Conservation (phyloP, 2,329 filamentous ascomycete genomes). For the Aureobasidium sp. region DNA sequence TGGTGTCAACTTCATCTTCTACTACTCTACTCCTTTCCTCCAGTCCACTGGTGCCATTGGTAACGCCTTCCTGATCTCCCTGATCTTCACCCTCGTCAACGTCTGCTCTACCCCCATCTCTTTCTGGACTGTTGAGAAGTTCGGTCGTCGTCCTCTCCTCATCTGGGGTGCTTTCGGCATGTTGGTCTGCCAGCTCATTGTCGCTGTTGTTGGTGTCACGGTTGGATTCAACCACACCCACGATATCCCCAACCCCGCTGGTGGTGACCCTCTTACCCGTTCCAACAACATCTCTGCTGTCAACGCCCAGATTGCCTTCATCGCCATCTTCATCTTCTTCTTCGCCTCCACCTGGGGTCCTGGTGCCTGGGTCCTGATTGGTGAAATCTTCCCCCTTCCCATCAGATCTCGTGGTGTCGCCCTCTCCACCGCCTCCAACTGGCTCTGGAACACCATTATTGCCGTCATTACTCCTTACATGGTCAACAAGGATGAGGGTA, state of each 20-base stretch:
- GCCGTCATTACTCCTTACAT: conserved; percentile 26
- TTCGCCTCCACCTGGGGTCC: conserved; percentile 88
- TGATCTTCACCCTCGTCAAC: conserved; percentile 85
- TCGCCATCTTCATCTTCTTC: conserved; percentile 88
- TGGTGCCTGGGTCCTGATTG: conserved; percentile 64
- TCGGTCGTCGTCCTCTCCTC: conserved; percentile 74
- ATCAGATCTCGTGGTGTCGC: conserved; percentile 83
- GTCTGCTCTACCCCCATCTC: conserved; percentile 78
- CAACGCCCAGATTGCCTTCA: conserved; percentile 72
- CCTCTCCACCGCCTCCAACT: conserved; percentile 82
- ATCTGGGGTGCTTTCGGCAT: conserved; percentile 74
- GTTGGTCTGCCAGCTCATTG: conserved; percentile 80
- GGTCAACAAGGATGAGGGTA: background rate
- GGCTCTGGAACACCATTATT: conserved; percentile 68
- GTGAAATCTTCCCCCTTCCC: conserved; percentile 83
- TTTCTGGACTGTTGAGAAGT: conserved; percentile 76
- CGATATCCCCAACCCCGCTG: conserved; percentile 27
- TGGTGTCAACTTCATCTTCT: conserved; percentile 88
- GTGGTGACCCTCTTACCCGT: conserved; percentile 35
- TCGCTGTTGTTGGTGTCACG: conserved; percentile 57
- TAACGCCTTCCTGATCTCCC: conserved; percentile 74
- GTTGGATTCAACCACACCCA: conserved; percentile 32
- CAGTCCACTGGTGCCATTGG: conserved; percentile 65
- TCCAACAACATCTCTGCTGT: conserved; percentile 36
- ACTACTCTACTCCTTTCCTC: conserved; percentile 72